A percentile compares a stretch with the other conserved stretches of the same genome.
Conservation (phyloP, 306 rosid species). For the Prunus campanulata region DNA sequence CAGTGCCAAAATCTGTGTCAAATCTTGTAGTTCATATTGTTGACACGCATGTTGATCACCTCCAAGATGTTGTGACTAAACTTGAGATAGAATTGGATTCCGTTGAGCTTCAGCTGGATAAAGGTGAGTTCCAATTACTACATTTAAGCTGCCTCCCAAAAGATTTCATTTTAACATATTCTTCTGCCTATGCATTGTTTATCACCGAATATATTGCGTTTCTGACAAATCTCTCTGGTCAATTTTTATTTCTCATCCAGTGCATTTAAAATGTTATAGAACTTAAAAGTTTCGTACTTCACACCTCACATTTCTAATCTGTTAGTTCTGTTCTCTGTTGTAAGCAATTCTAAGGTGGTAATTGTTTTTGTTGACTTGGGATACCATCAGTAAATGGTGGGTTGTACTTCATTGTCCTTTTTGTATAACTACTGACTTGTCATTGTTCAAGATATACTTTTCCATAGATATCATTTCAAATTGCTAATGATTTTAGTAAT, state of each 20-base stretch:
- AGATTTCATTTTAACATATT: neutral
- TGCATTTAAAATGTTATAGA: neutral
- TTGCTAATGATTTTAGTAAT: neutral
- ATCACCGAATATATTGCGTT: neutral
- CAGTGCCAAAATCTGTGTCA: constrained; percentile 80
- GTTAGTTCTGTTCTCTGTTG: neutral
- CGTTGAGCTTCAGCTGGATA: constrained; percentile 84
- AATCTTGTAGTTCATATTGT: constrained; percentile 84
- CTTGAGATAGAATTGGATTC: constrained; percentile 94
- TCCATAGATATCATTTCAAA: neutral
- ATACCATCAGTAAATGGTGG: neutral
- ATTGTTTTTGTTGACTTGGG: neutral
- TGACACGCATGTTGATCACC: constrained; percentile 92
- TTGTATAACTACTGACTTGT: neutral
- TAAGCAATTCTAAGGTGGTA: neutral
- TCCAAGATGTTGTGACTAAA: constrained; percentile 86
- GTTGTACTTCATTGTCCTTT: neutral
- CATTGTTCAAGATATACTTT: neutral
- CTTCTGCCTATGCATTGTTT: neutral
- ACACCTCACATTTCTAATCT: neutral
- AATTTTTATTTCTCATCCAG: neutral
- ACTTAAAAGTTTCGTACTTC: neutral
- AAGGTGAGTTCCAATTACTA: constrained; percentile 44
- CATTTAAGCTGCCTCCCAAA: neutral
- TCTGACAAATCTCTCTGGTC: neutral